Conservation (phyloP, 208 protist species). For the Angomonas desouzai region DNA sequence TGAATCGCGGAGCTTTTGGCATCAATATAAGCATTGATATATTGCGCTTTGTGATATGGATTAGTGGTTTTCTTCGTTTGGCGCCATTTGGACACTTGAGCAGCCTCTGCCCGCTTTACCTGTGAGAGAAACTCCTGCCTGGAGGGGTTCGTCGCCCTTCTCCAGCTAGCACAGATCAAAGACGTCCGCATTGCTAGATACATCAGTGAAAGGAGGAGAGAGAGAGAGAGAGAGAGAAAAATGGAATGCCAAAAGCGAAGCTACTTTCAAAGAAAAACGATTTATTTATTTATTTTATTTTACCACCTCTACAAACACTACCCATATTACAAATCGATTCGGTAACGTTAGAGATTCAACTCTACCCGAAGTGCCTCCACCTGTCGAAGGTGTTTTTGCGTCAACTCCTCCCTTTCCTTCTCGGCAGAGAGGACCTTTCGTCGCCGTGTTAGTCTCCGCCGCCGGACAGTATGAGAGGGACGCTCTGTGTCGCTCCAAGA, state of each 20-base stretch:
- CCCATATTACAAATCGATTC: neutral
- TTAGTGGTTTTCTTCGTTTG: slow-evolving; percentile 20
- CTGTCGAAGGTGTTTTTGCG: slow-evolving; percentile 28
- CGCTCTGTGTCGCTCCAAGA: slow-evolving; percentile 27
- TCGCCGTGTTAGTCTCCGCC: slow-evolving; percentile 31
- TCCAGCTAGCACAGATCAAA: neutral
- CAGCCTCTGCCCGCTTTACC: neutral
- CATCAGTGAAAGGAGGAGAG: neutral
- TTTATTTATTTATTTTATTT: too few relatives aligned
- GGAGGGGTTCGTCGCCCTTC: neutral
- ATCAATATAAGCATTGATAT: slow-evolving; percentile 64
- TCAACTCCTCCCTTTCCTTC: slow-evolving; percentile 19
- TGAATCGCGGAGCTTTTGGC: slow-evolving; percentile 32
- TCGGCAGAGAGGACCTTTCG: slow-evolving; percentile 41
- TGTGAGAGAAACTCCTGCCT: neutral
- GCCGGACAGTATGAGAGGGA: slow-evolving; percentile 25
- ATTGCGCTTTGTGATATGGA: slow-evolving; percentile 56
- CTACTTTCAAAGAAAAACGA: too few relatives aligned
- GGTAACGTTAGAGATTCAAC: slow-evolving; percentile 31
- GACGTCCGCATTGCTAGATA: neutral
- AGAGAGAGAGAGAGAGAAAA: neutral
- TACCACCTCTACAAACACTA: too few relatives aligned
- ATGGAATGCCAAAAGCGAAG: neutral
- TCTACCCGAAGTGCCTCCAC: slow-evolving; percentile 38
- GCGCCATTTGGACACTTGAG: neutral